Conservation (phyloP, 441 rosid genomes). For the Adansonia gregorii region DNA sequence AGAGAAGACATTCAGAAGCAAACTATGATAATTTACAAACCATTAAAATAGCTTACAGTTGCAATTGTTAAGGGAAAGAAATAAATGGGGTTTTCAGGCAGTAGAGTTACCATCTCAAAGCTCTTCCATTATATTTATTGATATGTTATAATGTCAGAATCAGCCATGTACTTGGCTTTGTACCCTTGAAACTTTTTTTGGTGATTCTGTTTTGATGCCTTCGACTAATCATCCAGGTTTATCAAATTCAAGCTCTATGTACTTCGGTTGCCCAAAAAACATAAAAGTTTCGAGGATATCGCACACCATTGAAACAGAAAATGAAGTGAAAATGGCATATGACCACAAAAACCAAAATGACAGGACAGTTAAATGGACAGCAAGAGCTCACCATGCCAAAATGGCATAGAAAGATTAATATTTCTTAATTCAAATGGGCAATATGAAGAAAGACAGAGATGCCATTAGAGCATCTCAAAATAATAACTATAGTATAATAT, state of each 20-base stretch:
- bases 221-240: background rate
- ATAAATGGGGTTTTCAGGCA: background rate
- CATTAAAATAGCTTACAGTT: background rate
- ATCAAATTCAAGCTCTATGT: slow-evolving; percentile 12
- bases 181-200: background rate
- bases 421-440: background rate
- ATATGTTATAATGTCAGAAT: slow-evolving; percentile 6
- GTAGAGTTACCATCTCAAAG: background rate
- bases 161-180: background rate
- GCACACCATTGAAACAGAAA: slow-evolving; percentile 4
- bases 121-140: background rate
- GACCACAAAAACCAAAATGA: background rate
- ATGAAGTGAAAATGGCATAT: background rate
- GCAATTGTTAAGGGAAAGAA: background rate
- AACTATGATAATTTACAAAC: background rate
- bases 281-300: background rate
- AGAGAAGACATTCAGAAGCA: background rate
- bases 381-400: slow-evolving; percentile 14
- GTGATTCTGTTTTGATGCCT: slow-evolving; percentile 3
- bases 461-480: slow-evolving; percentile 2
- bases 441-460: background rate
- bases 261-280: background rate
- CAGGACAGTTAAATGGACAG: background rate
- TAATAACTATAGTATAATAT: background rate
- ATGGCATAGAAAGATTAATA: background rate